Evolutionary conservation across 805 yeast genomes (phyloP), one percentile per base, ranked within the genome.

Genomic region (Kodamaea neixiangensis): DNA sequence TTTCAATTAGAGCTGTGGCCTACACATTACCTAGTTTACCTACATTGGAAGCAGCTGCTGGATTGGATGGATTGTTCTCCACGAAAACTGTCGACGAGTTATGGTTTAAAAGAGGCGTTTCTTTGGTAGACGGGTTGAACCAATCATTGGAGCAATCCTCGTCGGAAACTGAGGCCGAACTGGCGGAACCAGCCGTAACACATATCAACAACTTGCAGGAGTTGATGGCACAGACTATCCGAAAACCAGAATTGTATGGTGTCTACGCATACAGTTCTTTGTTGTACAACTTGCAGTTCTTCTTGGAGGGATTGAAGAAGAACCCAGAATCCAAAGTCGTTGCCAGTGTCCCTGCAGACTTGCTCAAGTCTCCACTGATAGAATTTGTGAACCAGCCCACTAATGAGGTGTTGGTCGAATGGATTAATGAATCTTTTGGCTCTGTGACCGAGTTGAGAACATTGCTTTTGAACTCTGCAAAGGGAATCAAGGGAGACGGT

Each of bases 401-500:
- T 7, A 67, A 69, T 56, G 63, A 62, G 52, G 63, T 64, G 13
- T 67, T 83, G 44, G 63, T 65, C 18, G 65, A 71, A 20, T 80
- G 87, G 71, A 74, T 89, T 21, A 68, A 69, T 17, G 71, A 75
- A 39, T 80, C 86, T 2, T 91, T 91, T 68, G 97, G 96, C 5
- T 83, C 92, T 0, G 54, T 89, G 7, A 81, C 78, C 13, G 96
- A 90, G 64, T 85, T 94, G 64, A 79, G 87, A 58, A 81, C 87
- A 1, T 76, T 89, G 44, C 67, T 94, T 41, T 63, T 88, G 52
- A 79, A 81, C 51, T 83, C 94, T 1, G 89, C 93, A 9, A 69
- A 75, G 46, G 79, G 86, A 3, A 80, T 90, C 54, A 82, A 86
- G 54, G 97, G 98, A 46, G 93, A 89, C 67, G 99, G 99, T 2